Base-by-base conservation (phyloP, 2,329 filamentous ascomycete species). In the Penicillium digitatum region DNA sequence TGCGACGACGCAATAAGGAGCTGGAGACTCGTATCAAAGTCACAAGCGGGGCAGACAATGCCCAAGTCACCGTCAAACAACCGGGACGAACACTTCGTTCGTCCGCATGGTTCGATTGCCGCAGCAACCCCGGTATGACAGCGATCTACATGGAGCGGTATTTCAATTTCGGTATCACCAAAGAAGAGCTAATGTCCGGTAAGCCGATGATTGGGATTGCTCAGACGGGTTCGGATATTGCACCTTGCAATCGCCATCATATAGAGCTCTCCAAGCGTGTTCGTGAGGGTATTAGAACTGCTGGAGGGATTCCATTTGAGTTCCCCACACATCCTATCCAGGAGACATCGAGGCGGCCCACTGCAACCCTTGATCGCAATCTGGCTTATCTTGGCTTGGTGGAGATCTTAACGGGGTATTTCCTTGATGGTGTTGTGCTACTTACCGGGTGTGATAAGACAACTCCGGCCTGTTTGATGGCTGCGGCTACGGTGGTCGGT, bases 381-480 rank as follows among this genome's bases (percentile, higher is more conserved):
- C 64, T 81, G 49, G 72, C 76, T 1, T 80, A 80, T 64, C 65
- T 81, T 24, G 68, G 72, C 11, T 67, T 81, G 29, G 78, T 80
- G 18, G 79, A 81, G 64, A 63, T 81, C 18, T 67, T 81, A 37
- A 71, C 74, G 53, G 76, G 73, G 0, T 80, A 81, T 66, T 76
- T 76, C 4, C 67, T 81, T 46, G 79, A 81, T 61, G 79, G 78
- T 22, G 75, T 81, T 22, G 78, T 81, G 16, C 65, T 81, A 26
- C 69, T 81, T 47, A 81, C 79, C 0, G 79, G 79, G 9, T 81
- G 79, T 66, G 79, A 81, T 59, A 81, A 81, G 72, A 81, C 78
- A 5, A 80, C 78, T 0, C 79, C 79, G 14, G 79, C 78, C 14
- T 76, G 72, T 48, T 66, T 81, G 44, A 81, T 81, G 79, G 79